Conservation (phyloP, 768 basidiomycete genomes). For the Amylocystis lapponica region DNA sequence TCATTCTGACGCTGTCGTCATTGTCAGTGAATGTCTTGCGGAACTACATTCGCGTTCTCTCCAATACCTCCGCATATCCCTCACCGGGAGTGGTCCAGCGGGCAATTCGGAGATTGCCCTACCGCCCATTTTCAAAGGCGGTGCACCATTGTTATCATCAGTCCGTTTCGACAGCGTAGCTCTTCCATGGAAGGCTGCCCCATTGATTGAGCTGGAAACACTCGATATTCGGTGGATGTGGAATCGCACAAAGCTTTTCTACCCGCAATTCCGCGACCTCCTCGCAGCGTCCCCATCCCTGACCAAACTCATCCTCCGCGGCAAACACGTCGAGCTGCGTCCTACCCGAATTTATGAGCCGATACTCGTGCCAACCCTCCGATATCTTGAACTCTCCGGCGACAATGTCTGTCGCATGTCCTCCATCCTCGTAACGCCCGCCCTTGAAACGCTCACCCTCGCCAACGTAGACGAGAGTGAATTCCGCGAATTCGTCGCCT, state of each 20-base stretch:
- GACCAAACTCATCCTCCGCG: conserved; percentile 17
- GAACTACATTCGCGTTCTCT: conserved; percentile 10
- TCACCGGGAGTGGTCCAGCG: conserved; percentile 11
- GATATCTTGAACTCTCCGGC: conserved; percentile 20
- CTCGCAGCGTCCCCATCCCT: conserved; percentile 16
- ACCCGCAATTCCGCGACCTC: conserved; percentile 15
- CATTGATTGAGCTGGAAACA: conserved; percentile 11
- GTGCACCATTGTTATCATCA: conserved; percentile 15
- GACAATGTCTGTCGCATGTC: conserved; percentile 20
- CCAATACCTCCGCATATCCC: conserved; percentile 15
- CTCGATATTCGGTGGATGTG: conserved; percentile 22
- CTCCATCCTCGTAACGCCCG: conserved; percentile 15
- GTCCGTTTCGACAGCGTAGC: conserved; percentile 18
- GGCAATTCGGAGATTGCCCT: conserved; percentile 16
- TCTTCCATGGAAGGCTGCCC: conserved; percentile 11
- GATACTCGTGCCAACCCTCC: conserved; percentile 14
- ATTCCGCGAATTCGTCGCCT: conserved; percentile 20
- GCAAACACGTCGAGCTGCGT: conserved; percentile 17
- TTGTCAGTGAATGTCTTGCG: conserved; percentile 11
- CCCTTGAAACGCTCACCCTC: conserved; percentile 16
- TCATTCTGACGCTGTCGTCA: conserved; percentile 10
- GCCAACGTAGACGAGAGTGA: conserved; percentile 23
- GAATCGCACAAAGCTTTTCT: conserved; percentile 15
- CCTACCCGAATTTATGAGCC: conserved; percentile 8
- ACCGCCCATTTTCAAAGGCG: conserved; percentile 14